Evolutionary conservation across 1,284 basidiomycete genomes (phyloP).

Genomic region (Ceratobasidium sp.): DNA sequence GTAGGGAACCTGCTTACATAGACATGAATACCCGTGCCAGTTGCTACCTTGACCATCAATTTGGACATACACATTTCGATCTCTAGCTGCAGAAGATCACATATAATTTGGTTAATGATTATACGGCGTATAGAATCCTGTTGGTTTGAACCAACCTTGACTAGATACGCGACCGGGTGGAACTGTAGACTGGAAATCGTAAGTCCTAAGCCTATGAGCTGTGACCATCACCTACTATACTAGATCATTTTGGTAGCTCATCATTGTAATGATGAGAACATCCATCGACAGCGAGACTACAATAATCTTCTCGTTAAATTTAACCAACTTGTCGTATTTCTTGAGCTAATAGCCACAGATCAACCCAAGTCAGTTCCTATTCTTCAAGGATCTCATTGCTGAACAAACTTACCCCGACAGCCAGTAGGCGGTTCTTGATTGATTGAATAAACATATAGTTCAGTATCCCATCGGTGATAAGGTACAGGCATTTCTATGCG

Average conservation of each 20-base stretch:
- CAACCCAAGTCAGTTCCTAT: no score
- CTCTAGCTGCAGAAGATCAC: slow-evolving; percentile 25
- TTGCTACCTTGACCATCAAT: slow-evolving; percentile 39
- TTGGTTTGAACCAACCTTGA: slow-evolving; percentile 35
- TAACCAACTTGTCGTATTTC: slow-evolving; percentile 42
- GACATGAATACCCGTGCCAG: slow-evolving; percentile 25
- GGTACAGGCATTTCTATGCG: slow-evolving; percentile 43
- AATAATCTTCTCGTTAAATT: slow-evolving; percentile 42
- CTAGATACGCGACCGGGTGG: slow-evolving; percentile 41
- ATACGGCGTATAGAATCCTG: no score
- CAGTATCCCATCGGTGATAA: slow-evolving; percentile 42
- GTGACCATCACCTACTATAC: slow-evolving; percentile 9
- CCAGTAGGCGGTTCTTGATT: slow-evolving; percentile 41
- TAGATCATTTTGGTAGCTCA: slow-evolving; percentile 41
- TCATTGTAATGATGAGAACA: slow-evolving; percentile 42
- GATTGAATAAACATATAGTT: slow-evolving; percentile 41
- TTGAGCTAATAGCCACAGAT: not conserved
- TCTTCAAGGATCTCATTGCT: no score
- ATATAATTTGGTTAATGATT: not conserved
- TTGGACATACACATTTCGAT: slow-evolving; percentile 41
- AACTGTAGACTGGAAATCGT: slow-evolving; percentile 23
- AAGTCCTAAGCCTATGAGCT: no score
- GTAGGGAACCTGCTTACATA: slow-evolving; percentile 5
- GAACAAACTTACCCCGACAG: slow-evolving; percentile 31
- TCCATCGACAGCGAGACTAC: slow-evolving; percentile 41